Percentiles rank a stretch among this genome's conserved stretches.
Conservation (phyloP, 2,329 filamentous ascomycete species). For the Alternaria tenuissima region DNA sequence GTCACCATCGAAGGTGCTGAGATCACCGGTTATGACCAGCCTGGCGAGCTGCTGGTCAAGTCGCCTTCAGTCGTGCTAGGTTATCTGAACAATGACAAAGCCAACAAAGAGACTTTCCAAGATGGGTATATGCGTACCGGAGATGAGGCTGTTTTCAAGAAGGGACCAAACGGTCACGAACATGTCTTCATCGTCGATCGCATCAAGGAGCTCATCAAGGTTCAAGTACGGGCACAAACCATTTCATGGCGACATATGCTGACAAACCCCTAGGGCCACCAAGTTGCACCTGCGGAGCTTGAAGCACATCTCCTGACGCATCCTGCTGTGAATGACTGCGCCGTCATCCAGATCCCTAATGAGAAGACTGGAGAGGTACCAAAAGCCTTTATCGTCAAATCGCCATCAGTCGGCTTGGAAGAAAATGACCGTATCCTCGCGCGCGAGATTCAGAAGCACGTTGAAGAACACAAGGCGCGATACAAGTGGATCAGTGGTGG, state of each 20-base stretch:
- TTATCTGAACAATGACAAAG: conserved; percentile 86
- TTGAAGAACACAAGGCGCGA: conserved; percentile 67
- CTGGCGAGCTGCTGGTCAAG: conserved; percentile 81
- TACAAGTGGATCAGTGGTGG: conserved; percentile 71
- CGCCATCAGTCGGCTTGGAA: conserved; percentile 60
- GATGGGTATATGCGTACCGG: conserved; percentile 84
- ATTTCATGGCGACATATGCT: neutral
- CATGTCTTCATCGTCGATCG: conserved; percentile 88
- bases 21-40: conserved; percentile 66
- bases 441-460: conserved; percentile 64
- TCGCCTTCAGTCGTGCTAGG: conserved; percentile 73
- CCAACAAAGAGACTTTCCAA: conserved; percentile 81
- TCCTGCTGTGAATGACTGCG: conserved; percentile 76
- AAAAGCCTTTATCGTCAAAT: conserved; percentile 71
- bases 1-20: conserved; percentile 74
- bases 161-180: conserved; percentile 71
- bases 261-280: conserved; percentile 65
- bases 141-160: conserved; percentile 71
- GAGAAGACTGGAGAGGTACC: conserved; percentile 68
- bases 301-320: conserved; percentile 82
- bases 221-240: conserved; percentile 65
- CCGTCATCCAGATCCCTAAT: conserved; percentile 78
- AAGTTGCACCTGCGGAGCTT: conserved; percentile 85
- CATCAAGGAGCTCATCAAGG: conserved; percentile 80
- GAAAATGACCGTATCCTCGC: conserved; percentile 59